phyloP scores from a whole-genome alignment of 768 basidiomycete species.

The Pleurotus tuoliensis region DNA sequence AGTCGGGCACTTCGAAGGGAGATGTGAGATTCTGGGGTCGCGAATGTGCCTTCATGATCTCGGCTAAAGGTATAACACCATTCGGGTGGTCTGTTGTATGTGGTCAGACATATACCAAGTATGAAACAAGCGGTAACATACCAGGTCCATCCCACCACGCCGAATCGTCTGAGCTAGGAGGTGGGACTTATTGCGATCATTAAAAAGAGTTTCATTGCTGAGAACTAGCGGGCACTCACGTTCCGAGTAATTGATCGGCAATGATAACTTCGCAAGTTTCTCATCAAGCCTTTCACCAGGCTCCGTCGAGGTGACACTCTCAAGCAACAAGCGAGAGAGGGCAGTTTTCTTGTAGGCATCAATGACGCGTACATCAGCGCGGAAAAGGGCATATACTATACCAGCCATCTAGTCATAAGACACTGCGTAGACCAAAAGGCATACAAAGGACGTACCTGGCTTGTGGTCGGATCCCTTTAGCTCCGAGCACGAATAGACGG shows the following conservation, averaged over 20 bases:
- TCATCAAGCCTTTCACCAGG: conserved; percentile 70
- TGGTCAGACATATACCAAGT: background rate
- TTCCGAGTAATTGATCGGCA: conserved; percentile 41
- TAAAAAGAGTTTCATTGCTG: too few species aligned
- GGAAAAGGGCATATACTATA: conserved; percentile 81
- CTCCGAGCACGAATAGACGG: conserved; percentile 81
- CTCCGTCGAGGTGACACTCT: conserved; percentile 55
- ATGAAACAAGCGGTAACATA: conserved; percentile 21
- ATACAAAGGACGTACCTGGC: conserved; percentile 53
- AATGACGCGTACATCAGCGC: conserved; percentile 71
- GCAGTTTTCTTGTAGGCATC: conserved; percentile 72
- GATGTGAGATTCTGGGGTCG: conserved; percentile 35
- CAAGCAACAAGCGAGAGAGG: conserved; percentile 64
- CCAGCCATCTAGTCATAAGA: background rate
- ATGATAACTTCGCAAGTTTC: conserved; percentile 57
- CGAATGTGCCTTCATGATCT: conserved; percentile 26
- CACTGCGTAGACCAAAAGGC: conserved; percentile 4
- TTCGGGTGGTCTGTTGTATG: conserved; percentile 47
- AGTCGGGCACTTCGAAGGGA: conserved; percentile 71
- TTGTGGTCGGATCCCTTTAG: conserved; percentile 92
- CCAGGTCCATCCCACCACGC: conserved; percentile 82
- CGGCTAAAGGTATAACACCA: conserved; percentile 46
- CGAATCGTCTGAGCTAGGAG: conserved; percentile 72
- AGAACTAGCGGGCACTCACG: conserved; percentile 28
- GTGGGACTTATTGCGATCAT: conserved; percentile 55